phyloP scores from a whole-genome alignment of 2,329 filamentous ascomycete genomes.

The Alternaria solani region DNA sequence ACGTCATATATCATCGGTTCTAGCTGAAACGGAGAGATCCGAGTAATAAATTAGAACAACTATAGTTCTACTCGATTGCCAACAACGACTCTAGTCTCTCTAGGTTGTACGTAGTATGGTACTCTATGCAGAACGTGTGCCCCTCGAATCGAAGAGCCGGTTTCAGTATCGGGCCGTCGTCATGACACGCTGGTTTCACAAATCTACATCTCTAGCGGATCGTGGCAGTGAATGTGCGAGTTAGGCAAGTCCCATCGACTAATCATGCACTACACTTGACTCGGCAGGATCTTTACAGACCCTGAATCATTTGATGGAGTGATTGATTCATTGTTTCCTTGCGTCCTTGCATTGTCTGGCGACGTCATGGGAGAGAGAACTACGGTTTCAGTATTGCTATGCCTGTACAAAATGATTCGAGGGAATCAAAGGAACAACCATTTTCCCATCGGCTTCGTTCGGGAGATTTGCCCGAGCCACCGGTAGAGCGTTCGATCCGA shows the following conservation, averaged over 20 bases:
- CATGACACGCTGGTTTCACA: slow-evolving; percentile 1
- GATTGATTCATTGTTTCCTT: background rate
- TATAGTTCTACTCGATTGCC: background rate
- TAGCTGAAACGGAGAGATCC: background rate
- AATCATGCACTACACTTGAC: slow-evolving; percentile 1
- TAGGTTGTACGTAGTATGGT: background rate
- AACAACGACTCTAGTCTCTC: background rate
- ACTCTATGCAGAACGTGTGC: background rate
- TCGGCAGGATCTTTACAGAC: slow-evolving; percentile 1
- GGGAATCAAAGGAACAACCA: background rate
- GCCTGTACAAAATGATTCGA: background rate
- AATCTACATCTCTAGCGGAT: background rate
- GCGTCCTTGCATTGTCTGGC: background rate
- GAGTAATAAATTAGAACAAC: background rate
- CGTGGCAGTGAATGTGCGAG: background rate
- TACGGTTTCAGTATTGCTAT: background rate
- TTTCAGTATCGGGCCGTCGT: slow-evolving; percentile 5
- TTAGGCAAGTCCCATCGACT: slow-evolving; percentile 5
- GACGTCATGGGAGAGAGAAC: background rate
- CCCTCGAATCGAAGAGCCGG: background rate
- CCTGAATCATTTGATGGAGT: slow-evolving; percentile 5
- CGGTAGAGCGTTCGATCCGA: slow-evolving; percentile 9
- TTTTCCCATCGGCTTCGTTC: background rate
- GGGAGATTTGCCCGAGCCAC: slow-evolving; percentile 11
- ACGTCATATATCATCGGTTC: background rate